Base-by-base conservation (phyloP, 2,329 filamentous ascomycete species). In the Pyrenophora seminiperda region DNA sequence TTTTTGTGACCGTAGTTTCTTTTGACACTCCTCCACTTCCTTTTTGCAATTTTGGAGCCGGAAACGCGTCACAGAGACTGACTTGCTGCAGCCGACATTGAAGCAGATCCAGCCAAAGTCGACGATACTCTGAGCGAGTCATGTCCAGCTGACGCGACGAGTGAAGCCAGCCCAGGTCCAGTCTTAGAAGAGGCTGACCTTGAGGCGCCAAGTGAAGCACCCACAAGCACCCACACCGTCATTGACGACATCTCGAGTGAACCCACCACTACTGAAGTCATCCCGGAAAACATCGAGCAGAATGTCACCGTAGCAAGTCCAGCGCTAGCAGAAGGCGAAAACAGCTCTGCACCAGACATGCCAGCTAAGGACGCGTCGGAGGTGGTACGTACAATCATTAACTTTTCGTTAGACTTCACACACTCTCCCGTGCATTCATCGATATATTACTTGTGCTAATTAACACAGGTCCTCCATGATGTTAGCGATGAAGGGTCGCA, bases 51-150 rank as follows among this genome's bases (percentile, higher is more conserved):
- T 14, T 9, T 33, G 20, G 17, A 29, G 13, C 31, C 19, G 37
- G 17, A 19, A 29, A 33, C 33, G 42, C 42, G 19, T 33, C 37
- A 31, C 22, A 13, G n/a, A 33, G 5, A 45, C 57, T 60, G 22
- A 60, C 47, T 39, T 11, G 39, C 41, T 53, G 42, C 27, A 59
- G 48, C 36, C 47, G 46, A 53, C 22, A 30, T 41, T 19, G 32
- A 18, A 38, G 22, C 45, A 42, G 15, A 34, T 20, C 9, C 29
- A 27, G 31, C 38, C 14, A 29, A 30, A 43, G 17, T 17, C 17
- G 31, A 47, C 24, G 37, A 44, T 11, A 38, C 38, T 13, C 24
- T 40, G 19, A 36, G 47, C 39, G 39, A 46, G 37, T 41, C 43
- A 53, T 46, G 46, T 30, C 19, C 51, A 40, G 40, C 39, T 54